Evolutionary conservation across 768 basidiomycete genomes (phyloP), one percentile per base, ranked within the genome.

Genomic region (Pulveroboletus ravenelii): DNA sequence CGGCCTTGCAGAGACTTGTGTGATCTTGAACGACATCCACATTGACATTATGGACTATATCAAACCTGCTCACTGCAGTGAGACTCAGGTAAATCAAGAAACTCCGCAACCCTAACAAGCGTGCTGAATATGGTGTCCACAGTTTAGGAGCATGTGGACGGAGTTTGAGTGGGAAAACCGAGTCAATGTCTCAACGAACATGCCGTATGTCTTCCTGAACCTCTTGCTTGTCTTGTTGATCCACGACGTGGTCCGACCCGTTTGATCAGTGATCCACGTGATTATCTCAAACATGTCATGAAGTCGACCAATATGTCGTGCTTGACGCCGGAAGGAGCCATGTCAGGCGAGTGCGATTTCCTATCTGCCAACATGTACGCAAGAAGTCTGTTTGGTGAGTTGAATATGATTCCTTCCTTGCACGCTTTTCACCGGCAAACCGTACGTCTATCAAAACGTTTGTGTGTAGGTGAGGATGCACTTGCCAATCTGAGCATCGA

Each of bases 121-220:
- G 12, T 40, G 20, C 40, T 58, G 36, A 63, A 41, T 23, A 29
- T 45, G 44, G 12, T 20, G 37, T 27, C 29, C 30, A 27, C 10
- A 94, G 88, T 95, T 95, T 82, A 82, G 95, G 30, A 90, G 82
- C 68, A 95, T 95, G 93, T 96, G 95, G 95, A 99, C 94, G 25
- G 96, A 98, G 69, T 99, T 99, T 62, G 95, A 99, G 69, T 99
- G 95, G 95, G 95, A 99, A 78, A 99, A 99, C 73, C 81, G 94
- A 60, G 95, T 98, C 48, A 97, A 97, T 63, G 90, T 97, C 48
- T 85, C 84, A 57, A 89, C 85, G 41, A 70, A 81, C 20, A 81
- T 94, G 69, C 80, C 85, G 87, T 90, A 72, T 60, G 89, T 81
- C 29, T 27, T 27, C 25, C 25, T 6, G 25, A 27, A 27, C 25